Base-by-base conservation (phyloP, 169 alveolate genomes). In the Plasmodium cynomolgi region DNA sequence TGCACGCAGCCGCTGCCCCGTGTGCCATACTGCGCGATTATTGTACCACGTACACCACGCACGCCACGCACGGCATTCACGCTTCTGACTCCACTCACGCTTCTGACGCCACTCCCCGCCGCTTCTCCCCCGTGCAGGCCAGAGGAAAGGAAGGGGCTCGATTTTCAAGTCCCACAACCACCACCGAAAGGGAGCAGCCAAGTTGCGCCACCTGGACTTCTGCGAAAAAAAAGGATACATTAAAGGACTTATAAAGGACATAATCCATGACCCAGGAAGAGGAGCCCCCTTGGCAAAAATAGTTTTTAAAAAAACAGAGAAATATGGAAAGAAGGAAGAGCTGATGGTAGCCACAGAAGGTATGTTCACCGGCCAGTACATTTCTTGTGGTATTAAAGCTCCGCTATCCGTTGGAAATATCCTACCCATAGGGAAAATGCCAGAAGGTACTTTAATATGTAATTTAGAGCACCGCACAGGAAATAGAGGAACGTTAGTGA, bases 191-290 rank as follows among this genome's bases (percentile, higher is more conserved):
- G 99, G 99, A 34, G 99, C 99, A 71, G 99, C 99, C 72, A 97
- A 97, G 97, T 97, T 99, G 79, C 98, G 99, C 85, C 97, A 97
- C 83, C 96, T 98, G 84, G 99, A 99, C 96, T 99, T 96, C 92
- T 98, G 99, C 23, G 99, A 99, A 91, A 95, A 96, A 50, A 97
- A 97, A 91, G 98, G 99, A 72, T 98, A 98, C 96, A 98, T 98
- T 95, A 98, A 97, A 97, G 99, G 99, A 80, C 98, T 99, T 54
- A 99, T 99, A 84, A 98, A 98, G 97, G 99, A 98, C 80, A 99
- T 99, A 84, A 85, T 98, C 84, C 99, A 99, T 96, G 99, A 99
- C 96, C 99, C 99, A 33, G 99, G 99, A 41, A 97, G 99, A 88
- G 99, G 99, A 29, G 99, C 99, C 20, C 99, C 99, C 20, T 96